Base-by-base conservation (phyloP, 208 protist genomes). In the Wallacemonas collosoma region DNA sequence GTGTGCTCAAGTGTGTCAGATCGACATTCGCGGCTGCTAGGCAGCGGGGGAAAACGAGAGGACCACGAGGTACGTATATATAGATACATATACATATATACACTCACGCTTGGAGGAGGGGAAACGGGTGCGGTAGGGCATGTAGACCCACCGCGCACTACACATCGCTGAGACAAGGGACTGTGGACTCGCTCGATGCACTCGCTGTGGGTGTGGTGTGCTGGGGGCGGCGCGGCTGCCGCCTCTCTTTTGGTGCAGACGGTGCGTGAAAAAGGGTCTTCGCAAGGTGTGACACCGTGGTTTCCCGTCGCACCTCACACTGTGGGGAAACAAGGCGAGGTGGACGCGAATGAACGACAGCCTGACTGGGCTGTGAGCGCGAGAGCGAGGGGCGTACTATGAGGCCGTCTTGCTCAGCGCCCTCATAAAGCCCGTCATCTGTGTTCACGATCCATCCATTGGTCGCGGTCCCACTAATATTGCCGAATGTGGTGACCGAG, bases 361-460 rank as follows among this genome's bases (percentile, higher is more conserved):
- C 11, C 38, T 63, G 57, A 63, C 57, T 44, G 38, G 17, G n/a
- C 57, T 41, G 57, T 12, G 60, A 38, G 11, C 43, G 60, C 14
- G 38, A n/a, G 43, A 26, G 36, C 43, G 60, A 50, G 15, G 60
- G 44, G 57, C 36, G 7, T 5, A 38, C 17, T 5, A n/a, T 38
- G 6, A 11, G 36, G 3, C 9, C 6, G 39, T 6, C 11, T 15
- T 65, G 60, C 6, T 65, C 60, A 50, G 60, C 1, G 40, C 5
- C 9, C 14, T 65, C 60, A 6, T 12, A 53, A 15, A 65, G 60
- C 17, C 60, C 60, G 7, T 65, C 60, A 17, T 65, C 60, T 17
- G 36, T 14, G 40, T 65, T 65, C 4, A 50, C 43, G n/a, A 65
- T 48, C 60, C 60, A 65, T 3, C 60, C 60, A 35, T 65, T 44